A percentile compares a stretch with the other conserved stretches of the same genome.
These are phyloP conservation scores for Datisca glomerata DNA, from an alignment of 306 rosid genomes.

Conservation along the genomic window DNA sequence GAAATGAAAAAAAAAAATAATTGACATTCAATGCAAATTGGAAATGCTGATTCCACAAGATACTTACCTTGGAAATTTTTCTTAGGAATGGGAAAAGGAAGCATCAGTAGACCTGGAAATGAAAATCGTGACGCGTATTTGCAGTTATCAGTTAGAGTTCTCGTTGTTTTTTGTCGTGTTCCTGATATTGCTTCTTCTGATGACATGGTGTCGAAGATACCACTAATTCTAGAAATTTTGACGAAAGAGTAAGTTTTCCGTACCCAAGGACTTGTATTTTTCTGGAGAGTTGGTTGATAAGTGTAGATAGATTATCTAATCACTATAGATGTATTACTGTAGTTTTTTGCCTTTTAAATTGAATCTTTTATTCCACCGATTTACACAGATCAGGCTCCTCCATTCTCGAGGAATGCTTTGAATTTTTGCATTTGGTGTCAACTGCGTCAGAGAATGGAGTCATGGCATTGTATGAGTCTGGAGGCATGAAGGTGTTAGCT, in stretches of 20 bases:
- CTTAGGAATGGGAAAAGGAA: slow-evolving; percentile 57
- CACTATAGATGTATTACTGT: neutral
- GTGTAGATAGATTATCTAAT: no score
- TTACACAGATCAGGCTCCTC: slow-evolving; percentile 44
- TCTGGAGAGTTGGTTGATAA: no score
- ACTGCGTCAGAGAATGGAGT: slow-evolving; percentile 55
- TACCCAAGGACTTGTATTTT: no score
- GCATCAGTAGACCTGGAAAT: slow-evolving; percentile 16
- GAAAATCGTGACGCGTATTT: slow-evolving; percentile 65
- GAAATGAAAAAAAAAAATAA: no score
- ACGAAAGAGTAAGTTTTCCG: slow-evolving; percentile 42
- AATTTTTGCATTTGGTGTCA: slow-evolving; percentile 67
- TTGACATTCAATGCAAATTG: neutral
- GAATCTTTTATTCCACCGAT: neutral
- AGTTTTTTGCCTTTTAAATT: neutral
- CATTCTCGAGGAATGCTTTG: slow-evolving; percentile 62
- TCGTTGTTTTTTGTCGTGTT: slow-evolving; percentile 70
- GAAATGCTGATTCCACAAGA: neutral
- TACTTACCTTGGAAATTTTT: neutral
- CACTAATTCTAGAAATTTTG: slow-evolving; percentile 44
- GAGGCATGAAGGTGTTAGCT: slow-evolving; percentile 51
- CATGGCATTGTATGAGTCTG: slow-evolving; percentile 35
- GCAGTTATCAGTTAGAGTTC: slow-evolving; percentile 61
- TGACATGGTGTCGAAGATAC: slow-evolving; percentile 56
- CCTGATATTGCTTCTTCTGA: slow-evolving; percentile 65